Base-by-base conservation (phyloP, 257 asterid genomes). In the Solanum paucissectum region DNA sequence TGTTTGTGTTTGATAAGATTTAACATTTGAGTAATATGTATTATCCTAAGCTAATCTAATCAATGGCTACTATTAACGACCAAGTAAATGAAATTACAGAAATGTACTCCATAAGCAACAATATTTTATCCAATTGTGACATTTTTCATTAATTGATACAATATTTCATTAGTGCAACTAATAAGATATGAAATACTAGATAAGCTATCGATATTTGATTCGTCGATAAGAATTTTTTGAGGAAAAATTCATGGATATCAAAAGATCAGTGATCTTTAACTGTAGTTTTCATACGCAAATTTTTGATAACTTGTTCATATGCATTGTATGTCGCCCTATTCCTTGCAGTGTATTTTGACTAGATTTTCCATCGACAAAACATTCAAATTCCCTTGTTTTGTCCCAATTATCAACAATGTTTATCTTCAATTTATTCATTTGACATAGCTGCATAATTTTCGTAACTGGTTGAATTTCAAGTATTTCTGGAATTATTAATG, bases 271-370 rank as follows among this genome's bases (percentile, higher is more conserved):
- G 49, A n/a, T 21, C 36, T n/a, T n/a, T 10, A 18, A 71, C 40
- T 0, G 1, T 6, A 52, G 62, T 52, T 52, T 52, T 52, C 62
- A 52, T 52, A 52, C 0, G 25, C 37, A 13, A 68, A 68, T 29
- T 27, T 10, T 20, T 32, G 9, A 52, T 33, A 82, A 89, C 38
- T 4, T 83, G 52, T 0, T 86, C 14, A 29, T 89, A 90, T 0
- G 94, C 95, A 62, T 86, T 21, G 23, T 87, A 14, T 4, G 95
- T 94, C 2, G 97, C 97, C 72, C 94, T 90, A 36, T 90, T 91
- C 13, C 21, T 14, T 10, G 94, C 97, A 79, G 83, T 89, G 0
- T 69, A 88, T 90, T 94, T 46, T 86, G 81, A 1, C 1, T 6
- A 71, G 81, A 94, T 44, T 88, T 75, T 0, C 92, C 95, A 4